phyloP scores from a whole-genome alignment of 768 basidiomycete genomes.

The Mrakia blollopis region DNA sequence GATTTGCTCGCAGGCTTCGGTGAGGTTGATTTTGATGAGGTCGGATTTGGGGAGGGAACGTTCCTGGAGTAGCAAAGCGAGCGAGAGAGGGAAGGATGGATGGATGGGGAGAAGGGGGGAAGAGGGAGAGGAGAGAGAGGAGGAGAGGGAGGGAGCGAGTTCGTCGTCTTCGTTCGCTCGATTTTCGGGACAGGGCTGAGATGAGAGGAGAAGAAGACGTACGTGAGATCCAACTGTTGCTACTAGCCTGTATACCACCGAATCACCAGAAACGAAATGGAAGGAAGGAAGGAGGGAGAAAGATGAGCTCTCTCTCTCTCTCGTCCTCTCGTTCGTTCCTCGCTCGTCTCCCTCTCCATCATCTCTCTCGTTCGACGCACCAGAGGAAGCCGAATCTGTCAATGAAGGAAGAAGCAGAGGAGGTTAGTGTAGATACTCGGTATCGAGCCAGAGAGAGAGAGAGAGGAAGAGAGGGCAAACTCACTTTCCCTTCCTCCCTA shows the following conservation, averaged over 20 bases:
- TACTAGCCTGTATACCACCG: conserved; percentile 11
- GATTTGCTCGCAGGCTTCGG: conserved; percentile 25
- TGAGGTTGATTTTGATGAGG: conserved; percentile 25
- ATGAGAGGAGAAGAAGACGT: neutral
- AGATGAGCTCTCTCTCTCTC: neutral
- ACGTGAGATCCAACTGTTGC: conserved; percentile 30
- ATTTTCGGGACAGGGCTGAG: too few species aligned
- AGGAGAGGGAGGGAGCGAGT: neutral
- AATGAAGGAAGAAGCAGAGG: neutral
- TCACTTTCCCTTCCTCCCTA: conserved; percentile 23
- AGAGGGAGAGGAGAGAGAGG: neutral
- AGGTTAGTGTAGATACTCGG: neutral
- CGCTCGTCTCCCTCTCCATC: neutral
- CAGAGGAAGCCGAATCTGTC: conserved; percentile 29
- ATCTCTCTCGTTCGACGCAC: conserved; percentile 5
- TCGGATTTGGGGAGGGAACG: conserved; percentile 25
- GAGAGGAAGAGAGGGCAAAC: neutral
- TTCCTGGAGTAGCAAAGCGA: neutral
- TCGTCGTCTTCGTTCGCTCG: too few species aligned
- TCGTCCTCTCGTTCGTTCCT: neutral
- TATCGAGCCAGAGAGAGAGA: too few species aligned
- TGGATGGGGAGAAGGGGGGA: neutral
- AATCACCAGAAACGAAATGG: neutral
- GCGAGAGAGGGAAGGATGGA: neutral
- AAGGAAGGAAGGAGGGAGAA: neutral